Base-by-base conservation (phyloP, 2,329 filamentous ascomycete genomes). In the Colletotrichum australisinense region DNA sequence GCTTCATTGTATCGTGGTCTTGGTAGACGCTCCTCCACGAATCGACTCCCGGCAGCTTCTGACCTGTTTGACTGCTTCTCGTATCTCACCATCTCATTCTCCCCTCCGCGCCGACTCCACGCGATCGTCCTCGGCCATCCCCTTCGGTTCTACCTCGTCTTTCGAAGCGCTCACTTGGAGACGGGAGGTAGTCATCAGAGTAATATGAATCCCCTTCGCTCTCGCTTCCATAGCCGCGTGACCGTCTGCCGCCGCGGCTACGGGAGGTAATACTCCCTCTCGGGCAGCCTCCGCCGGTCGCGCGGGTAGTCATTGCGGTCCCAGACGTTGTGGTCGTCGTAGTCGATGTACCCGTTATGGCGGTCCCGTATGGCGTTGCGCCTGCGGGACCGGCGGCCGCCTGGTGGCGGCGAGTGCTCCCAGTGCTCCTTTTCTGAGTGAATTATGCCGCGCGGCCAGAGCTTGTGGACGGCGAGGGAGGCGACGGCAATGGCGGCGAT, bases 401-500 rank as follows among this genome's bases (percentile, higher is more conserved):
- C 14, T 12, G 63, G 42, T 22, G 70, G 28, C 22, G 46, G 22
- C 11, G 35, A 22, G 22, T 52, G 46, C 16, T 79, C 79, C 80
- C 81, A 82, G 22, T 80, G 76, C 12, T 81, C 78, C 32, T 79
- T 75, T 22, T 76, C 79, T 14, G 78, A 78, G 66, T 80, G 75
- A 24, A 78, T 42, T 55, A 77, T 73, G 6, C 77, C 77, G 73
- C 81, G 82, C 35, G 80, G 80, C 81, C 82, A 83, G 74, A 81
- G 76, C 67, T 80, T 81, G 74, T 80, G 80, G 52, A 81, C 80
- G 49, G 81, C 75, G 55, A 83, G 75, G 12, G 81, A 78, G 28
- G 81, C 81, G 38, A 83, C 77, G 38, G 81, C 82, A 19, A 83
- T 78, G 35, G 80, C 80, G 11, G 81, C 81, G 35, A 83, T 73